A percentile compares a stretch with the other conserved stretches of the same genome.
phyloP scores from a whole-genome alignment of 1,284 basidiomycete species.

The Pascua sp. region DNA sequence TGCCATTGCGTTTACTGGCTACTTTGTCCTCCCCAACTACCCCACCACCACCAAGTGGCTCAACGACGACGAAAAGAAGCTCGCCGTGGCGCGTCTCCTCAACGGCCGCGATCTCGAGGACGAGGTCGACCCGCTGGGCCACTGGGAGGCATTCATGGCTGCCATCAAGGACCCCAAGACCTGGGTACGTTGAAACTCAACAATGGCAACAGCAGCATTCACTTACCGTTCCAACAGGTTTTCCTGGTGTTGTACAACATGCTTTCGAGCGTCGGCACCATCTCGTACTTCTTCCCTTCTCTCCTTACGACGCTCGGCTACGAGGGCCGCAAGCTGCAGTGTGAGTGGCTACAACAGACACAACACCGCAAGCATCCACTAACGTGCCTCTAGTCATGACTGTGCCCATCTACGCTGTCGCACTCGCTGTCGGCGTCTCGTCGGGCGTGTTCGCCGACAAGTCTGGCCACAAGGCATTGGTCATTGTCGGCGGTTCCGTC shows the following conservation, averaged over 20 bases:
- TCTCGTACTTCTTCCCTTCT: slow-evolving; percentile 37
- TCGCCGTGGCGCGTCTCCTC: slow-evolving; percentile 10
- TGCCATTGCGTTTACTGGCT: slow-evolving; percentile 33
- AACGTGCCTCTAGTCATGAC: slow-evolving; percentile 24
- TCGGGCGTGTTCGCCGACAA: slow-evolving; percentile 22
- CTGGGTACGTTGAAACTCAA: slow-evolving; percentile 9
- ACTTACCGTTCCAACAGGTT: not conserved
- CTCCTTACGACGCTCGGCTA: slow-evolving; percentile 29
- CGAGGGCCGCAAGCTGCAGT: slow-evolving; percentile 25
- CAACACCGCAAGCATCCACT: too few relatives aligned
- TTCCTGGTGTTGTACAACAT: slow-evolving; percentile 15
- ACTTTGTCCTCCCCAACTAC: slow-evolving; percentile 45
- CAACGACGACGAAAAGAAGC: slow-evolving; percentile 20
- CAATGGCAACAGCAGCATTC: too few relatives aligned
- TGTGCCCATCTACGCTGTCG: slow-evolving; percentile 24
- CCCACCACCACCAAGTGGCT: slow-evolving; percentile 36
- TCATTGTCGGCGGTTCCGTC: slow-evolving; percentile 16
- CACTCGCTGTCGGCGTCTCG: slow-evolving; percentile 16
- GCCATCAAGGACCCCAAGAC: slow-evolving; percentile 31
- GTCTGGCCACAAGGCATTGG: slow-evolving; percentile 14
- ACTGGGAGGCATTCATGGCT: slow-evolving; percentile 21
- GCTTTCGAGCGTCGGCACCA: slow-evolving; percentile 25
- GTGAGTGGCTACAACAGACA: too few relatives aligned
- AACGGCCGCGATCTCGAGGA: slow-evolving; percentile 11
- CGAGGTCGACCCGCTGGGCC: slow-evolving; percentile 17